Evolutionary conservation across 164 flowering plant species (phyloP).

Genomic region (Protea cynaroides): DNA sequence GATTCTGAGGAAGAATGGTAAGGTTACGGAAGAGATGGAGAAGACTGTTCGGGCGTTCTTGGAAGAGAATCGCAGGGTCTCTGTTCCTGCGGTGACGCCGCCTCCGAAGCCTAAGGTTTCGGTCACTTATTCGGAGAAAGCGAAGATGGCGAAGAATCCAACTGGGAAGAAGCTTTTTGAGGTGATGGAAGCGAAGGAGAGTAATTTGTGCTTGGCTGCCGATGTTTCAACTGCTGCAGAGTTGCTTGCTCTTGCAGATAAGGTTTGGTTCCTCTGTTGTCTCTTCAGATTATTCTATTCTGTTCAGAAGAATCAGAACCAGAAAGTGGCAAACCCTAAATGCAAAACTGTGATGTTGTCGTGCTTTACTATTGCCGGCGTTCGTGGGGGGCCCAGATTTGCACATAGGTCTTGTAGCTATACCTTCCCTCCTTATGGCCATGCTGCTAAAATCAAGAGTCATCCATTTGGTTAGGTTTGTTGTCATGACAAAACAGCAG

Average conservation of each 20-base stretch:
- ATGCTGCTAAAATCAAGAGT: too few species aligned
- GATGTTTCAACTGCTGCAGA: conserved; percentile 80
- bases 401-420: too few species aligned
- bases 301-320: too few species aligned
- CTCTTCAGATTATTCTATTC: background rate
- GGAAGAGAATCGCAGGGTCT: conserved; percentile 65
- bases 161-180: conserved; percentile 77
- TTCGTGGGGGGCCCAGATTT: too few species aligned
- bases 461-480: too few species aligned
- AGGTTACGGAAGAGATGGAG: conserved; percentile 61
- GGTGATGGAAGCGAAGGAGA: conserved; percentile 77
- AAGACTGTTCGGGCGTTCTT: conserved; percentile 41
- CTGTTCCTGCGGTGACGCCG: conserved; percentile 28
- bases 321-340: too few species aligned
- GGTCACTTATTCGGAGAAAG: conserved; percentile 55
- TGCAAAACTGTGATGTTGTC: too few species aligned
- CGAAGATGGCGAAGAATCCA: conserved; percentile 58
- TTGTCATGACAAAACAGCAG: too few species aligned
- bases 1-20: conserved; percentile 61
- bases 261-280: conserved; percentile 27
- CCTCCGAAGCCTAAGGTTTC: conserved; percentile 17
- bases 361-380: too few species aligned
- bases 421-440: too few species aligned
- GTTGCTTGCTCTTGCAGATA: conserved; percentile 68
- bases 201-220: conserved; percentile 83